Evolutionary conservation across 2,329 filamentous ascomycete genomes (phyloP), one percentile per base, ranked within the genome.

Genomic region (Fusarium sublunatum): DNA sequence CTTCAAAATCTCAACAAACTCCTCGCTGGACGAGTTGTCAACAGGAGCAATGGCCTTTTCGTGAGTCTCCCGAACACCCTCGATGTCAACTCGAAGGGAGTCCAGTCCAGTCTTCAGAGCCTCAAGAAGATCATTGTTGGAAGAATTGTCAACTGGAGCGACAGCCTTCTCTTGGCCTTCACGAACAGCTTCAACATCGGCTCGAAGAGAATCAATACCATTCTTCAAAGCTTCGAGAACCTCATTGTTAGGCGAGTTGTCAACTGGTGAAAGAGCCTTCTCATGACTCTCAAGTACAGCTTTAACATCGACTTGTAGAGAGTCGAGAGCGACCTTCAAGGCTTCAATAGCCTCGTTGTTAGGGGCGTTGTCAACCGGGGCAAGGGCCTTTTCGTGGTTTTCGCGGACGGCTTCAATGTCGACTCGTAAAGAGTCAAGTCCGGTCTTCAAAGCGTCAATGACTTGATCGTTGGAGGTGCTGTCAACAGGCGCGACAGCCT

Each of bases 181-280:
- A n/a, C 89, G 89, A 28, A 96, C 80, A 29, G 82, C 82, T 52
- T 91, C 88, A 64, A 96, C 89, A 44, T 96, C 92, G 4, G 84
- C 82, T 53, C 87, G 88, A 22, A 96, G 81, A 39, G 82, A 82
- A 38, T 88, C 86, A 9, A 96, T 79, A 0, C 91, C 92, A 19
- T 87, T 84, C 72, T 90, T 93, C 46, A 96, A 81, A 0, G 90
- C 90, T 55, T 95, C 90, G 1, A 96, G 81, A 47, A 96, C 91
- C 74, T 95, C 90, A 57, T 89, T 92, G 57, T 89, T 92, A 50
- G 90, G 85, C 2, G 88, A 91, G 75, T 91, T 83, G 66, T 93
- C 91, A 0, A 86, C 79, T 4, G 91, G 89, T 75, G 90, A 29
- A n/a, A 38, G 76, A 24, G 53, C 31, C 22, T 44, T 57, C 15